Evolutionary conservation across 139 green algal species (phyloP), one percentile per base, ranked within the genome.

Genomic region (Chlamydomonas applanata): DNA sequence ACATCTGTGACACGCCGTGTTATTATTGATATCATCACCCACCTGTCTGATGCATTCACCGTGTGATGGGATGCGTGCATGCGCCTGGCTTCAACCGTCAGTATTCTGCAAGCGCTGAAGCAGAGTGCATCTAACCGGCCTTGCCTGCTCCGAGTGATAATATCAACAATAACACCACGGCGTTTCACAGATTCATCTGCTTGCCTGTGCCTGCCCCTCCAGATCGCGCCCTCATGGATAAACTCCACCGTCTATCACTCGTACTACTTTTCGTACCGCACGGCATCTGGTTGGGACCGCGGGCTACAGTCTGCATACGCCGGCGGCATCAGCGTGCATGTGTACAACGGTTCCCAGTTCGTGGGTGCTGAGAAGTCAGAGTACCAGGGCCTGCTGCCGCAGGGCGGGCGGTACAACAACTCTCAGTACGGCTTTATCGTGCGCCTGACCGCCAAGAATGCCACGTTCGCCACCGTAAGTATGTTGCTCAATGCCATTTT

Each of bases 231-330:
- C 17, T 40, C 59, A 24, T 66, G 59, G 59, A 34, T 66, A 3
- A 36, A 66, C n/a, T n/a, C 20, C 17, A 27, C 59, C n/a, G 4
- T 19, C 7, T 49, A 19, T 4, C 59, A n/a, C n/a, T 22, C 24
- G 20, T 66, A 40, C 25, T 66, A 35, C n/a, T 66, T 66, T 27
- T 66, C 59, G n/a, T 66, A 44, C 59, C 59, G 59, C 25, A 35
- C 16, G n/a, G 3, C 17, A 22, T 66, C 16, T 14, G n/a, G 29
- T 20, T 66, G 59, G 59, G 59, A 66, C 59, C 11, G 25, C n/a
- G 25, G 11, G 3, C 25, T 66, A 25, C 59, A 19, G 3, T 35
- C 20, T 40, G 20, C 35, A 4, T 66, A 40, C 36, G 59, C 27
- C 4, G 11, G 59, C 59, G 29, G 59, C 27, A 27, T 66, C 11